Evolutionary conservation across 2,329 filamentous ascomycete genomes (phyloP).

Genomic region (Penicillium brasilianum): DNA sequence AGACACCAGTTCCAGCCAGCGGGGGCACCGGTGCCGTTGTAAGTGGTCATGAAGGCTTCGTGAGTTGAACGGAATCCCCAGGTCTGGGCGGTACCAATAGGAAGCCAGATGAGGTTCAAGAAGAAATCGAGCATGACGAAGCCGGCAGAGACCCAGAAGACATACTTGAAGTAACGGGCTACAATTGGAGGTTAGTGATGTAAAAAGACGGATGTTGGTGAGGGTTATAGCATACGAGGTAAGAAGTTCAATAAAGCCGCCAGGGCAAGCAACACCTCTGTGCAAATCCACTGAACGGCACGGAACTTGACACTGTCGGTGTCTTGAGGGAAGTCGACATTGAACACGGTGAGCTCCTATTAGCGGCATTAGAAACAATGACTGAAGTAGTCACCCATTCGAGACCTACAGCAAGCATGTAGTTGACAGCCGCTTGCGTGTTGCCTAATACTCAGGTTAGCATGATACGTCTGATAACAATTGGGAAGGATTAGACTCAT

Average conservation of each 20-base stretch:
- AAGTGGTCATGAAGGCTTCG: conserved; percentile 65
- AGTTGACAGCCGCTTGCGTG: conserved; percentile 58
- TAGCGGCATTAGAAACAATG: conserved; percentile 16
- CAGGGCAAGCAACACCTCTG: conserved; percentile 58
- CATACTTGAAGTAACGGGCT: conserved; percentile 35
- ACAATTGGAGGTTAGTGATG: conserved; percentile 11
- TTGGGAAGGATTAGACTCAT: not conserved
- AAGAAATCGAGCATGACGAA: conserved; percentile 64
- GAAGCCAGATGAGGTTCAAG: conserved; percentile 66
- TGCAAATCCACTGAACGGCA: conserved; percentile 65
- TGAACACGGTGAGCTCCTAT: conserved; percentile 63
- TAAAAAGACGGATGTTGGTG: not conserved
- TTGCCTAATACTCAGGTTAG: conserved; percentile 36
- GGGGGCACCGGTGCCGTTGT: conserved; percentile 62
- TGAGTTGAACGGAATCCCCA: conserved; percentile 64
- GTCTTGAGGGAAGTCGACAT: conserved; percentile 61
- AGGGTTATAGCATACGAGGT: conserved; percentile 48
- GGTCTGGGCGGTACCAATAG: conserved; percentile 60
- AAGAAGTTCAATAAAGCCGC: conserved; percentile 58
- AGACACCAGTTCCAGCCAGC: conserved; percentile 68
- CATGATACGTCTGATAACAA: not conserved
- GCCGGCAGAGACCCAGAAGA: conserved; percentile 57
- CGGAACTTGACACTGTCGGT: conserved; percentile 61
- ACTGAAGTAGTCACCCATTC: not conserved
- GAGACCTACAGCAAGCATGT: conserved; percentile 56